Evolutionary conservation across 2,329 filamentous ascomycete species (phyloP).

Genomic region (Xylariaceae sp.): DNA sequence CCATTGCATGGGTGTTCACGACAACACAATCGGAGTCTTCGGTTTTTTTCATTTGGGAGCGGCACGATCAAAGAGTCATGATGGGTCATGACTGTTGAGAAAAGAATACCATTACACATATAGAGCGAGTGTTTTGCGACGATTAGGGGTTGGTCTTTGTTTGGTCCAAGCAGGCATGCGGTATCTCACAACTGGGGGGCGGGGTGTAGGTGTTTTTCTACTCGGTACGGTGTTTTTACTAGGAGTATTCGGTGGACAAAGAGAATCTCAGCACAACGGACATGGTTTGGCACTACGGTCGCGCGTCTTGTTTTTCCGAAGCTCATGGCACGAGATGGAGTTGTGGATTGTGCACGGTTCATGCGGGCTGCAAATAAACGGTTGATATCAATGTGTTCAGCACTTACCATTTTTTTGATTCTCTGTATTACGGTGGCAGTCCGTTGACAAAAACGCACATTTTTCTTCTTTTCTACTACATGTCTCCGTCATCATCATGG

Average conservation of each 20-base stretch:
- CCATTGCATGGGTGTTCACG: conserved; percentile 57
- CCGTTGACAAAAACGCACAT: conserved; percentile 24
- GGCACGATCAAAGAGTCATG: conserved; percentile 55
- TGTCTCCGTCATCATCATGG: conserved; percentile 11
- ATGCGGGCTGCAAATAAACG: conserved; percentile 44
- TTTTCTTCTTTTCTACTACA: conserved; percentile 7
- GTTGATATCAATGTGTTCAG: conserved; percentile 38
- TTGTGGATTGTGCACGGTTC: conserved; percentile 44
- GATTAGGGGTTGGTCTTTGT: conserved; percentile 47
- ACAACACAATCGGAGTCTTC: conserved; percentile 53
- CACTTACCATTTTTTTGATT: conserved; percentile 32
- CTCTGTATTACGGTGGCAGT: conserved; percentile 34
- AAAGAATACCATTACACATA: conserved; percentile 54
- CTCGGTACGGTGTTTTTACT: conserved; percentile 33
- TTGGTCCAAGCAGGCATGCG: conserved; percentile 46
- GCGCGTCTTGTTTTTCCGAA: conserved; percentile 41
- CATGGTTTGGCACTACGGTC: conserved; percentile 38
- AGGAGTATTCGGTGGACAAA: conserved; percentile 43
- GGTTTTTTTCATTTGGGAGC: conserved; percentile 48
- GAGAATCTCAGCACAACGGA: conserved; percentile 43
- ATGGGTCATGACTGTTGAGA: conserved; percentile 59
- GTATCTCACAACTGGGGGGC: conserved; percentile 30
- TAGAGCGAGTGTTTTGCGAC: conserved; percentile 56
- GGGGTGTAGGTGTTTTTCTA: conserved; percentile 33
- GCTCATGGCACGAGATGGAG: conserved; percentile 45